Evolutionary conservation across 495 filamentous ascomycete species (phyloP).

Genomic region (Daldinia loculata): DNA sequence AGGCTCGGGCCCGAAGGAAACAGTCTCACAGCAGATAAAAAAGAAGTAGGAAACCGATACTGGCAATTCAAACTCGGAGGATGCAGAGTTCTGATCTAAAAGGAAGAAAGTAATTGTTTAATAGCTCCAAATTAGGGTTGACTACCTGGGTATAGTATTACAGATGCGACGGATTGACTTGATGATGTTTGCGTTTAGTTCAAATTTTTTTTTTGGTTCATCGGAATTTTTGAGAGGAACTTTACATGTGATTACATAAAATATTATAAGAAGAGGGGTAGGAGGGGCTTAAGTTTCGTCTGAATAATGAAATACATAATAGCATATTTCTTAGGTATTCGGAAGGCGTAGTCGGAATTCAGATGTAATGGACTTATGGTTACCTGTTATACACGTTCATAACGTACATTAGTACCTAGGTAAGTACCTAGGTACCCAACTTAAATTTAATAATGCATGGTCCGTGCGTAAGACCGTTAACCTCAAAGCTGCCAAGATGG

Average conservation of each 20-base stretch:
- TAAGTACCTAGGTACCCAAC: no score
- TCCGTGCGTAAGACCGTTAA: background rate
- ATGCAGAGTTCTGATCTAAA: constrained; percentile 15
- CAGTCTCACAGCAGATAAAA: constrained; percentile 29
- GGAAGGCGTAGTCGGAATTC: no score
- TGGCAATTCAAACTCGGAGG: constrained; percentile 32
- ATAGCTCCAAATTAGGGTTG: constrained; percentile 8
- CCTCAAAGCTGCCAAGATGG: background rate
- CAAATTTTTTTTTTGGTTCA: background rate
- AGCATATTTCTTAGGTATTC: no score
- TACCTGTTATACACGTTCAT: no score
- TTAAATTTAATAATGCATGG: background rate
- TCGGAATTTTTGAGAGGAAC: background rate
- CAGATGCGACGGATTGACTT: background rate
- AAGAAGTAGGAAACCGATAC: constrained; percentile 24
- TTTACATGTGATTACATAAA: constrained; percentile 3
- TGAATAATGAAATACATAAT: no score
- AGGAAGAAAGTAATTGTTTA: constrained; percentile 7
- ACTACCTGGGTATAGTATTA: background rate
- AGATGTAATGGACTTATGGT: no score
- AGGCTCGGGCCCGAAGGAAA: constrained; percentile 35
- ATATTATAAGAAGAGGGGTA: background rate
- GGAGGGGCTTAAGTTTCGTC: background rate
- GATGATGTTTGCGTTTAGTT: background rate
- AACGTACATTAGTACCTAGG: no score